A percentile compares a stretch with the other conserved stretches of the same genome.
Conservation (phyloP, 2,329 filamentous ascomycete genomes). For the Aspergillus felis region DNA sequence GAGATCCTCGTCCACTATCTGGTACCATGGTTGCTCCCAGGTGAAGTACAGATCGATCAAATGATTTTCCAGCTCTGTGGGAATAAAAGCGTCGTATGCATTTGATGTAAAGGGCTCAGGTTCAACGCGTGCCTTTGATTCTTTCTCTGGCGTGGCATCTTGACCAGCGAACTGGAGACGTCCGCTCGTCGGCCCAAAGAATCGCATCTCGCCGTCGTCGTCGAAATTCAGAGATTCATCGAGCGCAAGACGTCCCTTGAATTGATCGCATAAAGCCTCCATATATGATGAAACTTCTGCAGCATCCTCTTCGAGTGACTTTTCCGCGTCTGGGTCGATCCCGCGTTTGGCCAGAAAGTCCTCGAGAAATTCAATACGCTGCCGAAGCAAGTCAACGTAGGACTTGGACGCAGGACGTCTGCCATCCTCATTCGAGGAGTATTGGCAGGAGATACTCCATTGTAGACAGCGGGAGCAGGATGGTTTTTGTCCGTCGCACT, state of each 20-base stretch:
- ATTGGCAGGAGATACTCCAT: slow-evolving; percentile 28
- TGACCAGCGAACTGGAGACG: slow-evolving; percentile 26
- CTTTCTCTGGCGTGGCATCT: slow-evolving; percentile 8
- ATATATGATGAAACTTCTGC: slow-evolving; percentile 4
- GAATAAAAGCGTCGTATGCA: neutral
- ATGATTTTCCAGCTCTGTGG: slow-evolving; percentile 25
- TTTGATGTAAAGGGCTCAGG: no score
- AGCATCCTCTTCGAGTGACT: slow-evolving; percentile 2
- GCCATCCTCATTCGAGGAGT: slow-evolving; percentile 29
- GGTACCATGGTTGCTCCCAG: slow-evolving; percentile 37
- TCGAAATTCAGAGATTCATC: slow-evolving; percentile 38
- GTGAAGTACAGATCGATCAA: slow-evolving; percentile 34
- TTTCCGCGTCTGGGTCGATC: slow-evolving; percentile 27
- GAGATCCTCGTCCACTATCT: slow-evolving; percentile 33
- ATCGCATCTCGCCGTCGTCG: slow-evolving; percentile 32
- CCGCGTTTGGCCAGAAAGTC: slow-evolving; percentile 24
- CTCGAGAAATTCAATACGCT: slow-evolving; percentile 31
- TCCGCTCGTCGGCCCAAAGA: slow-evolving; percentile 37
- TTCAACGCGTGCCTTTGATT: neutral
- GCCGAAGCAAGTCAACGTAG: slow-evolving; percentile 33
- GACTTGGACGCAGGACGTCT: slow-evolving; percentile 34
- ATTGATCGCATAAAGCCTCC: slow-evolving; percentile 19
- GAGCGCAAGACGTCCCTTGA: slow-evolving; percentile 31
- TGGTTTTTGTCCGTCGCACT: slow-evolving; percentile 34
- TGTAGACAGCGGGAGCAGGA: slow-evolving; percentile 31